These are phyloP conservation scores for Rhodamnia argentea DNA, from an alignment of 345 rosid genomes.

Conservation along the genomic window DNA sequence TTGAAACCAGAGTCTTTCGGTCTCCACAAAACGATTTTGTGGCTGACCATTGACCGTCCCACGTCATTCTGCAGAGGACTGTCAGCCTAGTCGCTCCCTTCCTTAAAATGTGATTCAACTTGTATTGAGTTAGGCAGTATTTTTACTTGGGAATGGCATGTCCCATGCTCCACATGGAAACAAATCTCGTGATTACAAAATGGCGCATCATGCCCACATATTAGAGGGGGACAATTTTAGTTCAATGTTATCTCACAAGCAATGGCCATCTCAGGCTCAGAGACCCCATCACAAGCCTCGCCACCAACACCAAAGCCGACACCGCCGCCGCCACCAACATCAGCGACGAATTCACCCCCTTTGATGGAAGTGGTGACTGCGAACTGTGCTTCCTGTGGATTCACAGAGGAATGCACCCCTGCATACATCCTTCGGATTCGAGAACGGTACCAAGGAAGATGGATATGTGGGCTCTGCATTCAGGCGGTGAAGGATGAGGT, in stretches of 20 bases:
- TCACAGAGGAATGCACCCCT: conserved; percentile 56
- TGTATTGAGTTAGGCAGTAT: not conserved
- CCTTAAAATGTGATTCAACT: not conserved
- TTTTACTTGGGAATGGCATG: not conserved
- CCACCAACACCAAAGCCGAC: not conserved
- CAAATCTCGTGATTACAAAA: not conserved
- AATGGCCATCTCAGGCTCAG: conserved; percentile 3
- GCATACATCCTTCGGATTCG: conserved; percentile 35
- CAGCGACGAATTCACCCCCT: not conserved
- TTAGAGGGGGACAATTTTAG: not conserved
- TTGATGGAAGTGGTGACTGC: conserved; percentile 28
- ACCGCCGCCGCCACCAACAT: not conserved
- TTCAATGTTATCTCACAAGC: not conserved
- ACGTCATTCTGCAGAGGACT: no score
- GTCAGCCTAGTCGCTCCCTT: no score
- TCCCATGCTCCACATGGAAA: not conserved
- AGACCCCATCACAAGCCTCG: not conserved
- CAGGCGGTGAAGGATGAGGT: conserved; percentile 58
- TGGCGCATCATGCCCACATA: not conserved
- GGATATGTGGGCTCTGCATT: conserved; percentile 58
- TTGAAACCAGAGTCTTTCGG: no score
- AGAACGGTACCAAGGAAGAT: conserved; percentile 40
- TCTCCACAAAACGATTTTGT: no score
- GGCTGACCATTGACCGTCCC: no score
- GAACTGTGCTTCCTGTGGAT: conserved; percentile 48